phyloP scores from a whole-genome alignment of 495 filamentous ascomycete species.

The Podospora comata region DNA sequence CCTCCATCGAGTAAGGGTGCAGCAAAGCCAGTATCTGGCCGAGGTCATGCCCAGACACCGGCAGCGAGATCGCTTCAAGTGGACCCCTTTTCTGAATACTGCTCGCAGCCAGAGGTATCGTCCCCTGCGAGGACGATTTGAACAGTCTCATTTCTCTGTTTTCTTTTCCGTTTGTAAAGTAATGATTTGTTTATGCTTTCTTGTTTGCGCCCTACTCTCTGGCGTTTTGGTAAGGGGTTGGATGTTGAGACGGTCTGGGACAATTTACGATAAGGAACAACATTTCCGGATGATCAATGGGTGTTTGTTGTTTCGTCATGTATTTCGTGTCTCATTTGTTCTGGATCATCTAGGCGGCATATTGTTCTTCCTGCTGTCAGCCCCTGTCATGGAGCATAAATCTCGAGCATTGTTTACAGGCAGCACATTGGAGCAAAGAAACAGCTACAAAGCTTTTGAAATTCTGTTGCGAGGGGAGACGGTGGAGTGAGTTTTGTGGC shows the following conservation, averaged over 20 bases:
- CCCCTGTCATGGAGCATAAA: neutral
- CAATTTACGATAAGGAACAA: too few relatives aligned
- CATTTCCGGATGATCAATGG: too few relatives aligned
- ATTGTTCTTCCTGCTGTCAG: neutral
- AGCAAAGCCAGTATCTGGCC: neutral
- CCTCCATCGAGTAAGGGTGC: neutral
- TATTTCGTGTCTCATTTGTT: too few relatives aligned
- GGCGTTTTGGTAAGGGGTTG: too few relatives aligned
- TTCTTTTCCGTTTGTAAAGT: neutral
- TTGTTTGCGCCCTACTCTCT: neutral
- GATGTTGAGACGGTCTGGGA: too few relatives aligned
- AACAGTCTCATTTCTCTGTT: neutral
- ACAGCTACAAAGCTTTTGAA: too few relatives aligned
- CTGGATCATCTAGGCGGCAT: too few relatives aligned
- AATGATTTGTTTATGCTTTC: neutral
- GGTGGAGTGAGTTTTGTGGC: too few relatives aligned
- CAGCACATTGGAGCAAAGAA: neutral
- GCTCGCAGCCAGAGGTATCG: constrained; percentile 1
- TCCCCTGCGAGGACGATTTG: neutral
- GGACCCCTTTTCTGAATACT: neutral
- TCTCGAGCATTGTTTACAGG: neutral
- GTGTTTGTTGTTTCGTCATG: too few relatives aligned
- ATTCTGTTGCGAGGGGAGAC: too few relatives aligned
- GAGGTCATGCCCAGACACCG: neutral
- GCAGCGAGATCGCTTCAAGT: neutral